These are phyloP conservation scores for Trametes sp. DNA, from an alignment of 1,284 basidiomycete genomes.

Conservation along the genomic window DNA sequence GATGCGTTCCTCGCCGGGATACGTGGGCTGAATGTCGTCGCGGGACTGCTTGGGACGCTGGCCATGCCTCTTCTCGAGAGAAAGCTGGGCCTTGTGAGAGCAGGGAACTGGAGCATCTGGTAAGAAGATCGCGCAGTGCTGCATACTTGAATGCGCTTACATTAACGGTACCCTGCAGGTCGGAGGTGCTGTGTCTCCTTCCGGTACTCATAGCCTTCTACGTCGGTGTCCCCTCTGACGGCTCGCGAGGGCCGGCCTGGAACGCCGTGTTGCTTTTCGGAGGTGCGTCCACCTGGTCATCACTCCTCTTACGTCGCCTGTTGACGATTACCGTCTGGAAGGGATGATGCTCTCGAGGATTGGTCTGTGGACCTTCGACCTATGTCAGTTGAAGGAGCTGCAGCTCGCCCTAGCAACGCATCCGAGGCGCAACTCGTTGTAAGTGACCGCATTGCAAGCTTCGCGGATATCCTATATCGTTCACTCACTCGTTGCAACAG, in stretches of 20 bases:
- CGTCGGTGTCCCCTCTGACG: conserved; percentile 38
- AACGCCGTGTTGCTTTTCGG: conserved; percentile 51
- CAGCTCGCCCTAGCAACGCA: conserved; percentile 50
- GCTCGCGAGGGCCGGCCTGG: conserved; percentile 38
- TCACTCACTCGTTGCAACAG: conserved; percentile 6
- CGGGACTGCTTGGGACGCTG: conserved; percentile 55
- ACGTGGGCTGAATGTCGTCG: conserved; percentile 54
- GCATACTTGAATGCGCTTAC: background rate
- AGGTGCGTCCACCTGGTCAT: conserved; percentile 33
- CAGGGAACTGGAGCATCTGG: conserved; percentile 58
- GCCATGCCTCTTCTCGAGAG: conserved; percentile 50
- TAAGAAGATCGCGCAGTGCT: conserved; percentile 22
- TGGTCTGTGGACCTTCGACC: conserved; percentile 60
- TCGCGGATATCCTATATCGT: background rate
- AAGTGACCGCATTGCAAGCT: background rate
- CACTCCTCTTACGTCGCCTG: too few species aligned
- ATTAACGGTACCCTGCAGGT: conserved; percentile 38
- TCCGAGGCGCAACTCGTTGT: conserved; percentile 52
- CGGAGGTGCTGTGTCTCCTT: conserved; percentile 47
- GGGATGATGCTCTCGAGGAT: conserved; percentile 58
- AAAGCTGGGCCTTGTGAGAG: conserved; percentile 53
- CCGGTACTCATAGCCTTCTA: conserved; percentile 52
- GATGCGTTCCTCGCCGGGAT: conserved; percentile 64
- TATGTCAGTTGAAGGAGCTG: conserved; percentile 57
- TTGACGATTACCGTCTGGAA: conserved; percentile 5